Evolutionary conservation across 331 rosid genomes (phyloP), one percentile per base, ranked within the genome.

Genomic region (Quercus tomentella): DNA sequence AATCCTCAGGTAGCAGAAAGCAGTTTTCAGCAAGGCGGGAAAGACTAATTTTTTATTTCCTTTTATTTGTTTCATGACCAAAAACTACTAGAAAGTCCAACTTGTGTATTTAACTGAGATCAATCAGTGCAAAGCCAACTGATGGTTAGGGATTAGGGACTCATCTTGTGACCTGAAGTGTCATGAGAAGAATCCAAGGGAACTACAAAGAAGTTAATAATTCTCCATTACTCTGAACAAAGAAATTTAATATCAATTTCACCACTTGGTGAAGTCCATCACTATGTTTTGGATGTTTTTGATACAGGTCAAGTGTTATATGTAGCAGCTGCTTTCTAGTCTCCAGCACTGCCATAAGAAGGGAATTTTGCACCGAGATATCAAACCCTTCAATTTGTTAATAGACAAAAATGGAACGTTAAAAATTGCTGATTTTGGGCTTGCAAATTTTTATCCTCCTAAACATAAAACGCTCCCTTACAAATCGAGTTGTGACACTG

Each of bases 371-470:
- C 97, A 92, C 71, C 63, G 90, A 76, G 95, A 92, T 82, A 82
- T 93, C 28, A 93, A 91, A 74, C 73, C 92, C 66, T 91, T 97
- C 4, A 93, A 93, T 83, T 63, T 93, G 91, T 84, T 93, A n/a
- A 82, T 91, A 70, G 93, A 91, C 73, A 84, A 43, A 82, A 86
- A 21, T 75, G 98, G 97, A 68, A 81, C 73, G 84, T 81, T 89
- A 26, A 91, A 88, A 85, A 91, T 93, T 72, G 97, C 94, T 55
- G 98, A 93, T 82, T 93, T 93, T 83, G 98, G 98, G 33, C 89
- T 93, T 10, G 92, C 94, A 55, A 86, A 82, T 73, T 82, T 80
- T 77, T 81, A 80, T 61, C 74, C 49, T 77, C 81, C 84, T 2
- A 83, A 84, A 55, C 75, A 79, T 66, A 79, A 83, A n/a, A 82